A percentile compares a stretch with the other conserved stretches of the same genome.
Conservation (phyloP, 371 early-diverging fungal species). For the Mortierella sp. region DNA sequence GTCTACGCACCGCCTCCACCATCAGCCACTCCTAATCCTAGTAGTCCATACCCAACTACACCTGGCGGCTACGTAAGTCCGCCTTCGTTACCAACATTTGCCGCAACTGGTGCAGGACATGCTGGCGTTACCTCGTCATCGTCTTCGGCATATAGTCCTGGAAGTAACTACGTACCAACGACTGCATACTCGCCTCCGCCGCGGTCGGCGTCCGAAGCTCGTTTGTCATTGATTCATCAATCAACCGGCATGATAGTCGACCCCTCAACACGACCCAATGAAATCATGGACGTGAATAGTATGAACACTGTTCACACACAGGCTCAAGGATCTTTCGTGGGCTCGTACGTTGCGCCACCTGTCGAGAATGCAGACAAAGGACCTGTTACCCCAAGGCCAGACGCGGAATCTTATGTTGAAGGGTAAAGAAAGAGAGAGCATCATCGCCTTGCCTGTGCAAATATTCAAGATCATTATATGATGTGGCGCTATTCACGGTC, state of each 20-base stretch:
- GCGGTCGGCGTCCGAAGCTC: constrained; percentile 18
- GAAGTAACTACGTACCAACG: constrained; percentile 8
- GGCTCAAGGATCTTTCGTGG: constrained; percentile 6
- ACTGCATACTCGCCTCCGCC: constrained; percentile 3
- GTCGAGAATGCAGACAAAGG: constrained; percentile 2
- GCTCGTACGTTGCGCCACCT: constrained; percentile 2
- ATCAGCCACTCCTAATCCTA: no score
- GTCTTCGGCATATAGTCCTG: not conserved
- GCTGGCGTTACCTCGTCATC: not conserved
- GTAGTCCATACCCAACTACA: no score
- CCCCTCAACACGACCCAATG: constrained; percentile 36
- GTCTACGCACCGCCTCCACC: constrained; percentile 2
- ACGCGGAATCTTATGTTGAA: not conserved
- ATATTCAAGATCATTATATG: no score
- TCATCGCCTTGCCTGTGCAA: not conserved
- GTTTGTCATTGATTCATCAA: constrained; percentile 28
- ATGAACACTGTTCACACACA: constrained; percentile 31
- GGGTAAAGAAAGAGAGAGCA: constrained; percentile 6
- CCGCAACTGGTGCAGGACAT: not conserved
- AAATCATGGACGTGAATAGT: constrained; percentile 34
- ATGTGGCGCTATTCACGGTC: no score
- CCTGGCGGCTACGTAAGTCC: not conserved
- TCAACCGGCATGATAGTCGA: constrained; percentile 42
- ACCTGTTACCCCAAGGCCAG: not conserved
- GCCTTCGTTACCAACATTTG: not conserved